Conservation (phyloP, 1,139 yeast species). For the Taphrina confusa region DNA sequence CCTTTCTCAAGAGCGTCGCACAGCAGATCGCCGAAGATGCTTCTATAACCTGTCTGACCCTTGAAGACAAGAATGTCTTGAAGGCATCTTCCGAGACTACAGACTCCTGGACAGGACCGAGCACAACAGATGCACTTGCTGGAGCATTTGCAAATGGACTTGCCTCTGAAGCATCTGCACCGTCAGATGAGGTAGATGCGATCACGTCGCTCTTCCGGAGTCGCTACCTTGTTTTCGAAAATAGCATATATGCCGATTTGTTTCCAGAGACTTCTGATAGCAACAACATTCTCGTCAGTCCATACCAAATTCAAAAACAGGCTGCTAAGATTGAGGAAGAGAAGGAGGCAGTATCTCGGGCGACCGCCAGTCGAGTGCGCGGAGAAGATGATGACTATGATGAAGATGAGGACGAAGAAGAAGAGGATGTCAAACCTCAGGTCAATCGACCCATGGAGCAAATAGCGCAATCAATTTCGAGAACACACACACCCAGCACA, state of each 20-base stretch:
- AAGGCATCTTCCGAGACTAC: not conserved
- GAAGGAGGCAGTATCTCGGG: constrained; percentile 14
- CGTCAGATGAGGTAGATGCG: constrained; percentile 9
- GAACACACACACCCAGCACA: constrained; percentile 35
- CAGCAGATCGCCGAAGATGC: constrained; percentile 14
- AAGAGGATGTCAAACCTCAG: constrained; percentile 36
- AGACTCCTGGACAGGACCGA: not conserved
- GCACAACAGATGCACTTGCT: constrained; percentile 2
- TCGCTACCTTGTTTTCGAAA: constrained; percentile 34
- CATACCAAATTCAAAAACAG: constrained; percentile 10
- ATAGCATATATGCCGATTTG: constrained; percentile 28
- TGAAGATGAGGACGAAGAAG: constrained; percentile 44
- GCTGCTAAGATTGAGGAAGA: constrained; percentile 9
- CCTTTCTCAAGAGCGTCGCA: constrained; percentile 15
- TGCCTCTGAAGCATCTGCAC: not conserved
- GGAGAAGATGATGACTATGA: constrained; percentile 41
- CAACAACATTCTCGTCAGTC: not conserved
- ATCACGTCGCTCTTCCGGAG: constrained; percentile 29
- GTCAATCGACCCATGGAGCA: not conserved
- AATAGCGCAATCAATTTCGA: constrained; percentile 29
- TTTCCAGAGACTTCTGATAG: constrained; percentile 11
- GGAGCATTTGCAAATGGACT: not conserved
- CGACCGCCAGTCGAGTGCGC: constrained; percentile 35
- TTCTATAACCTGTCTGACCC: constrained; percentile 2
- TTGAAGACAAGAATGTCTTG: constrained; percentile 13